Evolutionary conservation across 768 basidiomycete species (phyloP), one percentile per base, ranked within the genome.

Genomic region (Boletus insuetus): DNA sequence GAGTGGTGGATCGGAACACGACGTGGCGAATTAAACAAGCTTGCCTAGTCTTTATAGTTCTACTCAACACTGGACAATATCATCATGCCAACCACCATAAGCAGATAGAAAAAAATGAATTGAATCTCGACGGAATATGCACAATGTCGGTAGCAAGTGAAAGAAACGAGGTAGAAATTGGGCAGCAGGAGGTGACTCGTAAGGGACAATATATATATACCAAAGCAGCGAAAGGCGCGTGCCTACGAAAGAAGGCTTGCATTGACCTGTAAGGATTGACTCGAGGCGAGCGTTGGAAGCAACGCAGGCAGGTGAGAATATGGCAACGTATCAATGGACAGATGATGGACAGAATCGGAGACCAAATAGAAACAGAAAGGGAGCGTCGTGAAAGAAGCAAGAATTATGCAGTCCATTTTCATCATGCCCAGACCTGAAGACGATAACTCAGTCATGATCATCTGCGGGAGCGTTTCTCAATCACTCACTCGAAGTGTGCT

Each of bases 401-500:
- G 56, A 63, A 61, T 45, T 54, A 45, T 54, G 51, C 44, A 53
- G 60, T 62, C 59, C 58, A 59, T 61, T 65, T 65, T 64, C 63
- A 70, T 83, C 79, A 93, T 77, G 91, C 91, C 91, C 91, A 93
- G 53, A 93, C 90, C 91, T 93, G 59, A 20, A 58, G 49, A 53
- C 19, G 42, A 42, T 61, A 40, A 64, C 45, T 65, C 22, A 59
- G 59, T 39, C 38, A 44, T 11, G 34, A n/a, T 37, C 22, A 42
- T 26, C 62, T 58, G 40, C 4, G 1, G 7, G 7, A 44, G 20
- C 1, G 49, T 24, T 52, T 46, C 43, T 29, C 35, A 19, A 45
- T 38, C 32, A 78, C 86, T 64, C 68, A 94, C 94, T 82, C 93
- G 87, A 66, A 98, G 85, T 46, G 94, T 91, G 74, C 91, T 94